These are phyloP conservation scores for Solidago caesia DNA, from an alignment of 129 eudicot species.

Conservation along the genomic window DNA sequence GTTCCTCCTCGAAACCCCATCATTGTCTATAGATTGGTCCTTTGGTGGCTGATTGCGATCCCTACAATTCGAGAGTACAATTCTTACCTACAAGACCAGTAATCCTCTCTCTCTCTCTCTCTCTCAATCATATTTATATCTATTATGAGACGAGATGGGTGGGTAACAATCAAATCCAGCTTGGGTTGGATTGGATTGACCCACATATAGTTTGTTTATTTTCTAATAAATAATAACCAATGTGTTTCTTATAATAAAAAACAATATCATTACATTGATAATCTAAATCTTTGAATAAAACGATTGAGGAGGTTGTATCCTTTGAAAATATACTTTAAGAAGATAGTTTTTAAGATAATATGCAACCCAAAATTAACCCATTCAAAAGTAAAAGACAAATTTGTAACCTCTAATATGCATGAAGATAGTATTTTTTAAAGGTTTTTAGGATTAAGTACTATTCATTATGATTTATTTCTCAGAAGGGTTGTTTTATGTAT, in stretches of 20 bases:
- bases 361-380: not conserved
- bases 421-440: not conserved
- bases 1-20: constrained; percentile 94
- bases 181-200: not conserved
- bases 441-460: not conserved
- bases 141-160: not conserved
- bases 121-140: constrained; percentile 7
- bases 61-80: constrained; percentile 96
- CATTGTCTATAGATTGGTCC: constrained; percentile 71
- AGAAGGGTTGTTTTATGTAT: constrained; percentile 1
- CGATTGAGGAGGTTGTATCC: not conserved
- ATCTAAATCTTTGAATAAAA: not conserved
- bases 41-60: constrained; percentile 98
- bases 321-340: not conserved
- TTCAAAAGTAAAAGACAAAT: not conserved
- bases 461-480: not conserved
- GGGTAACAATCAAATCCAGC: not conserved
- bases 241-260: not conserved
- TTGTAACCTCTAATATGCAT: not conserved
- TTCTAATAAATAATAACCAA: not conserved
- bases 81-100: constrained; percentile 94
- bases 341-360: not conserved
- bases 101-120: constrained; percentile 19
- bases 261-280: not conserved
- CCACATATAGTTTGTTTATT: not conserved